phyloP scores from a whole-genome alignment of 305 asterid species.

The Vinca major region DNA sequence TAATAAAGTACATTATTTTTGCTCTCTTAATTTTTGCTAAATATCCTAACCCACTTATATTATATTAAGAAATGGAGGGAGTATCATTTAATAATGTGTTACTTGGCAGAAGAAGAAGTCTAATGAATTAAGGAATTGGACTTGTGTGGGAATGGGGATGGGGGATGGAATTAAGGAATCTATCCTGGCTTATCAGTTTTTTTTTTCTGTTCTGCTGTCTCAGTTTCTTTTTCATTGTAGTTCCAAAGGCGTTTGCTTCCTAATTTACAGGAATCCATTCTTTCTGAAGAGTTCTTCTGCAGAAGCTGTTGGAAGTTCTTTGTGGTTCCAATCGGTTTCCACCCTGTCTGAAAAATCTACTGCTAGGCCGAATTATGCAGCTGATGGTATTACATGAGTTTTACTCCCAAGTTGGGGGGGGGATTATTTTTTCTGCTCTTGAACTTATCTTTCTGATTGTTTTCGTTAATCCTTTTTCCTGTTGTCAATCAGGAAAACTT shows the following conservation, averaged over 20 bases:
- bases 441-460: conserved; percentile 10
- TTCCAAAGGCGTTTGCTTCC: not conserved
- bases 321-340: conserved; percentile 10
- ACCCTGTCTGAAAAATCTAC: conserved; percentile 30
- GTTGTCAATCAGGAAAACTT: conserved; percentile 22
- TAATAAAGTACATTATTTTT: too few species aligned
- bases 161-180: too few species aligned
- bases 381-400: conserved; percentile 30
- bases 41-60: too few species aligned
- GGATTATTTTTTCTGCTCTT: not conserved
- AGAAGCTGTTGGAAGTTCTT: conserved; percentile 14
- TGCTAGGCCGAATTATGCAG: conserved; percentile 23
- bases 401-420: not conserved
- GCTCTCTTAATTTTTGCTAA: too few species aligned
- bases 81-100: too few species aligned
- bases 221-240: not conserved
- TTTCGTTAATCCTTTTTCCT: conserved; percentile 7
- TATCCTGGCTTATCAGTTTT: not conserved
- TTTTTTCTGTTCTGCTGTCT: not conserved
- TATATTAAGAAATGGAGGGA: too few species aligned
- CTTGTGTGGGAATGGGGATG: too few species aligned
- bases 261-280: conserved; percentile 12
- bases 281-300: conserved; percentile 10
- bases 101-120: too few species aligned
- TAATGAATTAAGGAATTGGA: too few species aligned